Evolutionary conservation across 306 rosid species (phyloP).

Genomic region (peach (Prunus persica)): DNA sequence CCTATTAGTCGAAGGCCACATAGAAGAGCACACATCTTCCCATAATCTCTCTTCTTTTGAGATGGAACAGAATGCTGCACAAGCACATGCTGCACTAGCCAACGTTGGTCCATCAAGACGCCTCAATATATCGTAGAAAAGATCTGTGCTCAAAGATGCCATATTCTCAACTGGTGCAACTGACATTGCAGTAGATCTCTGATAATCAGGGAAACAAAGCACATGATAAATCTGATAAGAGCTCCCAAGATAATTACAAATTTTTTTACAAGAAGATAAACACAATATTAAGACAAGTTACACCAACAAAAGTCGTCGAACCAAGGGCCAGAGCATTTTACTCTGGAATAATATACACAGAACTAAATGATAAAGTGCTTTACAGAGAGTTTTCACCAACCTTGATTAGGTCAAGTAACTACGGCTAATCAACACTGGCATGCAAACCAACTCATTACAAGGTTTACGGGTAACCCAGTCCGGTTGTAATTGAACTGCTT

Average conservation of each 20-base stretch:
- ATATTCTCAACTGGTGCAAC: constrained; percentile 52
- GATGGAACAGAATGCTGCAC: constrained; percentile 72
- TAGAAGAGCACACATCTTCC: constrained; percentile 78
- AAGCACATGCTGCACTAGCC: constrained; percentile 83
- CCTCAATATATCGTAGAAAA: constrained; percentile 73
- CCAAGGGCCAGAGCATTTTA: background rate
- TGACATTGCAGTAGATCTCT: constrained; percentile 33
- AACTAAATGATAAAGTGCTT: background rate
- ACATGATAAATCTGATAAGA: constrained; percentile 2
- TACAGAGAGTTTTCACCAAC: background rate
- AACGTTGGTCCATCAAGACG: constrained; percentile 83
- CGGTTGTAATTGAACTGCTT: background rate
- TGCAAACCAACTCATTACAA: background rate
- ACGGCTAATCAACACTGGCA: background rate
- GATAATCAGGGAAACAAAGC: constrained; percentile 33
- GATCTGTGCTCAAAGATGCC: constrained; percentile 64
- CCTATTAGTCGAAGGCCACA: constrained; percentile 89
- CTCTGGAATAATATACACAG: background rate
- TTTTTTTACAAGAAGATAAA: background rate
- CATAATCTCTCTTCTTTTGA: constrained; percentile 84
- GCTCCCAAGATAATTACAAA: background rate
- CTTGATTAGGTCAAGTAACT: background rate
- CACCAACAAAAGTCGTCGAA: background rate
- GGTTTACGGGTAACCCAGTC: background rate
- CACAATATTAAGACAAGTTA: background rate